A percentile compares a stretch with the other conserved stretches of the same genome.
Conservation (phyloP, 169 alveolate genomes). For the Cryptosporidium parvum region DNA sequence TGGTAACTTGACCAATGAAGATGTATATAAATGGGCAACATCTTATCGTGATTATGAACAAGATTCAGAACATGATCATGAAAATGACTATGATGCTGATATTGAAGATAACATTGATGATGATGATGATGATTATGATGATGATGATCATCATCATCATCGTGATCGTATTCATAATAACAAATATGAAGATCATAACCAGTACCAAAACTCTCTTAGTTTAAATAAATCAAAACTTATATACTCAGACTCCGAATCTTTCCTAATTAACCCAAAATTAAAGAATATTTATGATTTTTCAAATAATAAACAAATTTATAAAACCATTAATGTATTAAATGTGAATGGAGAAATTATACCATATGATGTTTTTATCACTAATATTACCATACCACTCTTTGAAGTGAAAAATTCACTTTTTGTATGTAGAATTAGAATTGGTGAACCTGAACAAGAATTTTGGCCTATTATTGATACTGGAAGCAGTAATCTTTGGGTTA, state of each 20-base stretch:
- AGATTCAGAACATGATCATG: neutral
- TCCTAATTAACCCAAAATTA: constrained; percentile 5
- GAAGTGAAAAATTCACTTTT: constrained; percentile 53
- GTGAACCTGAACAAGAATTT: constrained; percentile 84
- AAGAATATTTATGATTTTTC: neutral
- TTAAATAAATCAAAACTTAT: neutral
- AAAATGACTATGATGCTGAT: neutral
- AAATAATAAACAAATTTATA: neutral
- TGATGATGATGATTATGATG: neutral
- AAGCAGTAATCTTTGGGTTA: constrained; percentile 87
- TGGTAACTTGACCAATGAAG: constrained; percentile 22
- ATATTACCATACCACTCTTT: constrained; percentile 42
- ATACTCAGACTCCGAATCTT: constrained; percentile 2
- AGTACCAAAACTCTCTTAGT: neutral
- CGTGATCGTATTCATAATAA: too few species aligned
- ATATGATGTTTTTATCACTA: constrained; percentile 35
- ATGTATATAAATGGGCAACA: constrained; percentile 60
- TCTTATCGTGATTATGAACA: neutral
- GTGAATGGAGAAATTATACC: neutral
- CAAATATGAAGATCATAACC: neutral
- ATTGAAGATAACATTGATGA: too few species aligned
- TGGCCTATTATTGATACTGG: constrained; percentile 89
- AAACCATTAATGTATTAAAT: constrained; percentile 11
- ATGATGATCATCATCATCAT: too few species aligned
- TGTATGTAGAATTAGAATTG: constrained; percentile 76